phyloP scores from a whole-genome alignment of 2,329 filamentous ascomycete species.

The Calonectria pseudoturangicola region DNA sequence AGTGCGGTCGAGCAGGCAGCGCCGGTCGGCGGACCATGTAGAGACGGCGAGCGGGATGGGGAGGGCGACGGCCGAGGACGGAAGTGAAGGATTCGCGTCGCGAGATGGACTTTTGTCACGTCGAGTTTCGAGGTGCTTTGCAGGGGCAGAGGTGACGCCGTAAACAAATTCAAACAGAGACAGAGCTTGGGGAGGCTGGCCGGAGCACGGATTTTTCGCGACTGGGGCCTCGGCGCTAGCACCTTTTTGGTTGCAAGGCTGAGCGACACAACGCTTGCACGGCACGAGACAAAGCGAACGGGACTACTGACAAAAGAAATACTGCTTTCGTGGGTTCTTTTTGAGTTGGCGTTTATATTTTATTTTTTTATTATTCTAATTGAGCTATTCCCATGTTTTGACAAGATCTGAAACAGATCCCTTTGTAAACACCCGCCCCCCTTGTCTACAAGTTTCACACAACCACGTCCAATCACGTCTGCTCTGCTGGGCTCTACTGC shows the following conservation, averaged over 20 bases:
- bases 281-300: constrained; percentile 36
- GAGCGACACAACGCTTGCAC: constrained; percentile 48
- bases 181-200: constrained; percentile 60
- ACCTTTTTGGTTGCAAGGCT: constrained; percentile 60
- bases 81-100: constrained; percentile 40
- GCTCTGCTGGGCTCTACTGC: constrained; percentile 55
- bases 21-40: constrained; percentile 56
- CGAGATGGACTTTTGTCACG: constrained; percentile 47
- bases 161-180: constrained; percentile 58
- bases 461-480: neutral
- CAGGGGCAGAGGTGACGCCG: constrained; percentile 49
- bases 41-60: constrained; percentile 45
- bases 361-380: constrained; percentile 13
- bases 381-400: neutral
- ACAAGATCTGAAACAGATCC: constrained; percentile 20
- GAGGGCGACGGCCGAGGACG: constrained; percentile 36
- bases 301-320: constrained; percentile 10
- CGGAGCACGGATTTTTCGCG: constrained; percentile 63
- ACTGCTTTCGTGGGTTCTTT: neutral
- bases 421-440: neutral
- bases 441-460: neutral
- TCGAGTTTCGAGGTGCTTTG: constrained; percentile 43
- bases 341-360: neutral
- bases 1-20: constrained; percentile 52
- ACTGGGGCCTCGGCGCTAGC: constrained; percentile 57